Conservation (phyloP, 495 filamentous ascomycete species). For the Podospora anserina region DNA sequence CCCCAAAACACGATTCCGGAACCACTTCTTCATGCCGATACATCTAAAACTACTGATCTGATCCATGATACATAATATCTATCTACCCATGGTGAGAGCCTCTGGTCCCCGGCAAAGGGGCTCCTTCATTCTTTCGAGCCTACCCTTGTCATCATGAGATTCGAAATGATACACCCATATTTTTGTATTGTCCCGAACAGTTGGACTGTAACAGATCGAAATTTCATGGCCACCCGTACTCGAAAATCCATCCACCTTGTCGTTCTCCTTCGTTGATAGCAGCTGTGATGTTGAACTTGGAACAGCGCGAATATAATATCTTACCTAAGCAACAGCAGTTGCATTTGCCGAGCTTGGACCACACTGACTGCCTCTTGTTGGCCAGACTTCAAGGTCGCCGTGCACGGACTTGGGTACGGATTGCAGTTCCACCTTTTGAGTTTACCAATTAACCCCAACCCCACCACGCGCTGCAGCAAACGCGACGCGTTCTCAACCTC, state of each 20-base stretch:
- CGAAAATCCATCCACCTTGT: background rate
- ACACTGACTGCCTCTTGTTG: too few species aligned
- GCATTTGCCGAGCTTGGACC: background rate
- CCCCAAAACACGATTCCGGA: background rate
- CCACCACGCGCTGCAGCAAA: background rate
- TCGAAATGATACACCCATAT: too few species aligned
- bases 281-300: background rate
- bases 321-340: background rate
- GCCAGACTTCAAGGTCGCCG: too few species aligned
- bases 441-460: background rate
- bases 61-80: background rate
- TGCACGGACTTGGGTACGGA: background rate
- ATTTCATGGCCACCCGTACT: background rate
- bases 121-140: background rate
- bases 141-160: background rate
- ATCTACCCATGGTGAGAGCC: too few species aligned
- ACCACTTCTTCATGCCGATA: background rate
- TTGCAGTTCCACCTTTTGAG: background rate
- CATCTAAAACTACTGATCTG: background rate
- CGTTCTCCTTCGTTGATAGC: background rate
- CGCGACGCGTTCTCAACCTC: background rate
- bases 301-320: background rate
- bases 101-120: background rate
- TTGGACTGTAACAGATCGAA: background rate
- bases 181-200: background rate